Percentiles rank a stretch among this genome's conserved stretches.
Conservation (phyloP, 768 basidiomycete genomes). For the Panellus pusillus region DNA sequence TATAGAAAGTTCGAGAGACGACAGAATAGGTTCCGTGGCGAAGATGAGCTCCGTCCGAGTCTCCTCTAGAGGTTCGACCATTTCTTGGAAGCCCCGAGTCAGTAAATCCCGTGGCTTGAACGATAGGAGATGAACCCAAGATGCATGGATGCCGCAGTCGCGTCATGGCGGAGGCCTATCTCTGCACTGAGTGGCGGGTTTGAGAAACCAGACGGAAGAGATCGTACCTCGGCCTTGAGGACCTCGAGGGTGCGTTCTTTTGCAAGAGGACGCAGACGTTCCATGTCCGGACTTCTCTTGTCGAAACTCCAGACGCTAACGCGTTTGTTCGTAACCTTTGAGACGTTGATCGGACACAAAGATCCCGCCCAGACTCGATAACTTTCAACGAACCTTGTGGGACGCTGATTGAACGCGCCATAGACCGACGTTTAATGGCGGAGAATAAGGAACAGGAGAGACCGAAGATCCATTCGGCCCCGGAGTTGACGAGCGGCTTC, state of each 20-base stretch:
- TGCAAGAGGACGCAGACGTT: conserved; percentile 60
- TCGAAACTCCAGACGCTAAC: conserved; percentile 94
- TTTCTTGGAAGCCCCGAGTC: conserved; percentile 53
- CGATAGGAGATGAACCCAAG: conserved; percentile 55
- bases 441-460: conserved; percentile 44
- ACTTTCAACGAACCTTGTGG: conserved; percentile 53
- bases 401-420: conserved; percentile 88
- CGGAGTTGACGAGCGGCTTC: conserved; percentile 52
- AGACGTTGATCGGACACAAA: conserved; percentile 69
- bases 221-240: conserved; percentile 83
- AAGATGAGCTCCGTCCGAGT: conserved; percentile 86
- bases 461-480: conserved; percentile 31
- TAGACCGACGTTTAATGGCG: conserved; percentile 71
- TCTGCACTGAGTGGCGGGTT: conserved; percentile 12
- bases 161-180: conserved; percentile 78
- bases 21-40: conserved; percentile 88
- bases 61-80: conserved; percentile 97
- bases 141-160: conserved; percentile 91
- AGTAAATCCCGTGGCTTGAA: not conserved
- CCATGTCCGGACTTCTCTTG: conserved; percentile 74
- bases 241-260: conserved; percentile 80
- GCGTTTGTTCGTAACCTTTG: conserved; percentile 90
- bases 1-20: conserved; percentile 78
- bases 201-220: conserved; percentile 8
- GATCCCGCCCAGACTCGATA: too few relatives aligned